These are phyloP conservation scores for Collybiopsis luxurians DNA, from an alignment of 768 basidiomycete species.

Conservation along the genomic window DNA sequence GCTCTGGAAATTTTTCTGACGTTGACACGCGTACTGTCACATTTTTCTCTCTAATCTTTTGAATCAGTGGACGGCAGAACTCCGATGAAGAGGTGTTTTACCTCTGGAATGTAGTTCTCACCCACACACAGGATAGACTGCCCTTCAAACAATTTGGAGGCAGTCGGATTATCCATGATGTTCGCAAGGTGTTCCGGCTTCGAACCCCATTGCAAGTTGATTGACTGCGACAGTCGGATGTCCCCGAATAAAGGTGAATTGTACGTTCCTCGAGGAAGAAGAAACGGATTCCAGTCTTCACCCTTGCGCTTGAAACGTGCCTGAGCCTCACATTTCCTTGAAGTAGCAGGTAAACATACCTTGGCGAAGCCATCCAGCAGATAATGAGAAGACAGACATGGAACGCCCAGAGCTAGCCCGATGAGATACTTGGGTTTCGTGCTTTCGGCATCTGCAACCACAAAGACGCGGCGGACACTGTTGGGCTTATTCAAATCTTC, in stretches of 20 bases:
- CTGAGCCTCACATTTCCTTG: too few relatives aligned
- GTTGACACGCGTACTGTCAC: constrained; percentile 18
- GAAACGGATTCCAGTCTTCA: constrained; percentile 61
- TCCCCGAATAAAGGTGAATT: constrained; percentile 15
- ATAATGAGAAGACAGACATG: constrained; percentile 68
- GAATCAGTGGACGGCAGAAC: too few relatives aligned
- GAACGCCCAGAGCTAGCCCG: constrained; percentile 84
- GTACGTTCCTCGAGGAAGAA: constrained; percentile 61
- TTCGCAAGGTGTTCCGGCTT: constrained; percentile 49
- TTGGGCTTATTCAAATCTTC: constrained; percentile 38
- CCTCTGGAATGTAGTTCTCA: constrained; percentile 46
- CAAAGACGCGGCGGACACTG: constrained; percentile 47
- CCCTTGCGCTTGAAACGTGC: constrained; percentile 29
- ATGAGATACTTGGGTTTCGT: constrained; percentile 80
- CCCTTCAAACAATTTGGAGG: constrained; percentile 54
- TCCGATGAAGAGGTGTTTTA: too few relatives aligned
- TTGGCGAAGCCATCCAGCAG: constrained; percentile 34
- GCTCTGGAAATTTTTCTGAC: neutral
- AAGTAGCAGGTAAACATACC: constrained; percentile 21
- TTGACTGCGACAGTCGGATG: constrained; percentile 41
- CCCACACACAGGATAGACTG: constrained; percentile 63
- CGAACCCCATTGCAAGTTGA: constrained; percentile 46
- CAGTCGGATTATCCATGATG: constrained; percentile 57
- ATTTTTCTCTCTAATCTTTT: constrained; percentile 30
- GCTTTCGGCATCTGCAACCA: constrained; percentile 62